Base-by-base conservation (phyloP, 2,329 filamentous ascomycete species). In the Fusarium abutilonis region DNA sequence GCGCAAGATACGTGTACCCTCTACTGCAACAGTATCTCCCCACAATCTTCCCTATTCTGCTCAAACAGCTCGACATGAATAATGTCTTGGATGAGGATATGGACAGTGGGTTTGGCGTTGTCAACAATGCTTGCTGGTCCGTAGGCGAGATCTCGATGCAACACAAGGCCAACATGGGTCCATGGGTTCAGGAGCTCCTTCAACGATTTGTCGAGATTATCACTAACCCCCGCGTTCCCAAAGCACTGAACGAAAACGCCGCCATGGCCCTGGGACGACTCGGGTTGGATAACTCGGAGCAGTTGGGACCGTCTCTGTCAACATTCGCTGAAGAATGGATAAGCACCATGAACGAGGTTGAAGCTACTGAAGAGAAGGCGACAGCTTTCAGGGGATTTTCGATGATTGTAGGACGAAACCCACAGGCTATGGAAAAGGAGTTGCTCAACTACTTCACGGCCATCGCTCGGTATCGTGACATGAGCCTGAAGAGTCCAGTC, bases 51-150 rank as follows among this genome's bases (percentile, higher is more conserved):
- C 90, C 92, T 1, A 87, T 94, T 44, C 79, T 97, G n/a, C 85
- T 97, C 63, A 86, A 88, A 69, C 93, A 98, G 74, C 86, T 99
- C 26, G 93, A 98, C 66, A 81, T 97, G 66, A 89, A 93, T 60
- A 83, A 83, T 52, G 85, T 93, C 46, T 77, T 87, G 15, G 90
- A 93, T 59, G 92, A 96, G 68, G 90, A 93, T 59, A 87, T 92
- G 42, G 92, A 96, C 63, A 90, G 86, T 15, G 89, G 88, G 13
- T 97, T 97, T 75, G 92, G 93, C 58, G 93, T 98, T 28, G 88
- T 98, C 57, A 99, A 98, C 83, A 99, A 99, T 73, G 94, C 95
- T 19, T 98, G 94, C 79, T 99, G 95, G 95, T 96, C 93, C 7
- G 89, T 88, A 21, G 95, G 95, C 38, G 95, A 99, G 79, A 95